Evolutionary conservation across 2,329 filamentous ascomycete species (phyloP), one percentile per base, ranked within the genome.

Genomic region (Penicillium sp.): DNA sequence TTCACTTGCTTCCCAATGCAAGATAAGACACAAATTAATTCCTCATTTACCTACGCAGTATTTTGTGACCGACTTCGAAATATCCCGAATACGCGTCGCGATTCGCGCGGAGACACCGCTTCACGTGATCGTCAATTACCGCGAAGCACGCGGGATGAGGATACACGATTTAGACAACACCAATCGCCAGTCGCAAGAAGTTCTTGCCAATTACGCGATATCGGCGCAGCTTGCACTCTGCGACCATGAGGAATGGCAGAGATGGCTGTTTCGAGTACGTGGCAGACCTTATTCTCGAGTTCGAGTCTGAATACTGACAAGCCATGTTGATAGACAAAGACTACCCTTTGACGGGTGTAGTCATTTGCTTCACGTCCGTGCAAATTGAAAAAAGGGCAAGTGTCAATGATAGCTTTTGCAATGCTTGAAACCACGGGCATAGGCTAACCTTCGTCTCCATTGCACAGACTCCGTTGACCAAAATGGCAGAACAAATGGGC

Each of bases 321-420:
- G 14, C 19, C 8, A 46, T 19, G 36, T 27, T 45, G 22, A 16
- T 45, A 71, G 82, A 85, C 70, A 75, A 79, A 52, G 77, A 84
- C 41, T 76, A 77, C 55, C 86, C 87, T 44, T 80, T 91, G 59
- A 76, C 76, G 55, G 86, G 87, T 60, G 80, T 89, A 45, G 81
- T 93, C 53, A 78, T 95, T 59, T 95, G 90, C 77, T 95, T 89
- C 73, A 95, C 90, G 42, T 90, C 87, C 60, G 86, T 95, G 58
- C 78, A 85, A 46, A 82, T 87, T 49, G 89, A 95, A 64, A 79
- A 86, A 64, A 82, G 89, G 69, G 89, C 92, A 76, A 61, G 79
- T 75, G 53, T 55, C 35, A 8, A 12, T 11, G 3, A 19, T 33
- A 4, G 31, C 4, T 7, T 3, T 16, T 19, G 34, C 42, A 28